Evolutionary conservation across 2,329 filamentous ascomycete genomes (phyloP).

Genomic region (Aplosporella prunicola): DNA sequence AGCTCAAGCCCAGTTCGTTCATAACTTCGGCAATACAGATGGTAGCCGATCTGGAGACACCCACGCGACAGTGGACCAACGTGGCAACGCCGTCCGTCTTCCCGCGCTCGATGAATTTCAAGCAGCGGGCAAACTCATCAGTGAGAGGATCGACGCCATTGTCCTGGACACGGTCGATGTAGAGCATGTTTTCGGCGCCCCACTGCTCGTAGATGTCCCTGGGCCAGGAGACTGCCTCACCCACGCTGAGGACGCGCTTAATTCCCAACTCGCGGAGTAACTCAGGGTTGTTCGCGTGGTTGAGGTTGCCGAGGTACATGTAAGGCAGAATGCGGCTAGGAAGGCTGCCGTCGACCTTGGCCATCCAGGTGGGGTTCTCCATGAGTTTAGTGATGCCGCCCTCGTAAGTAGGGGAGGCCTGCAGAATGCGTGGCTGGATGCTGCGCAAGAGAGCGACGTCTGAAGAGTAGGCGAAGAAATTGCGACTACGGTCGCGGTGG

Average conservation of each 20-base stretch:
- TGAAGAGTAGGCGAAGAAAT: slow-evolving; percentile 92
- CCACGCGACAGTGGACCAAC: slow-evolving; percentile 90
- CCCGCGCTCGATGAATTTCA: slow-evolving; percentile 85
- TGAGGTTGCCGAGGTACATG: slow-evolving; percentile 91
- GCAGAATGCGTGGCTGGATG: slow-evolving; percentile 66
- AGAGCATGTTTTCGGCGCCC: slow-evolving; percentile 69
- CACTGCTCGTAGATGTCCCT: slow-evolving; percentile 58
- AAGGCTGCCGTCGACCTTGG: slow-evolving; percentile 76
- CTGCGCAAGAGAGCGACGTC: slow-evolving; percentile 75
- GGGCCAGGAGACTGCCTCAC: slow-evolving; percentile 76
- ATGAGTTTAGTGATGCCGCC: slow-evolving; percentile 46
- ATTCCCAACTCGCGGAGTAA: slow-evolving; percentile 74
- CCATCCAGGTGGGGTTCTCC: slow-evolving; percentile 66
- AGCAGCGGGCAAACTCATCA: slow-evolving; percentile 72
- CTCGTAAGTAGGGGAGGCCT: slow-evolving; percentile 52
- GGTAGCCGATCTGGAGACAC: slow-evolving; percentile 88
- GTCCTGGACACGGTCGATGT: slow-evolving; percentile 81
- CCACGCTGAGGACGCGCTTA: slow-evolving; percentile 79
- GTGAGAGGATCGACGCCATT: slow-evolving; percentile 92
- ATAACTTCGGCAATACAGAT: slow-evolving; percentile 99
- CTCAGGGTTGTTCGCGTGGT: slow-evolving; percentile 87
- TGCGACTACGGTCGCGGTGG: slow-evolving; percentile 70
- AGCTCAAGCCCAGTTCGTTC: slow-evolving; percentile 68
- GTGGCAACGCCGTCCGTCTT: slow-evolving; percentile 71
- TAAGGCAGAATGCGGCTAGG: slow-evolving; percentile 84